These are phyloP conservation scores for Mycena epipterygia DNA, from an alignment of 768 basidiomycete genomes.

Conservation along the genomic window DNA sequence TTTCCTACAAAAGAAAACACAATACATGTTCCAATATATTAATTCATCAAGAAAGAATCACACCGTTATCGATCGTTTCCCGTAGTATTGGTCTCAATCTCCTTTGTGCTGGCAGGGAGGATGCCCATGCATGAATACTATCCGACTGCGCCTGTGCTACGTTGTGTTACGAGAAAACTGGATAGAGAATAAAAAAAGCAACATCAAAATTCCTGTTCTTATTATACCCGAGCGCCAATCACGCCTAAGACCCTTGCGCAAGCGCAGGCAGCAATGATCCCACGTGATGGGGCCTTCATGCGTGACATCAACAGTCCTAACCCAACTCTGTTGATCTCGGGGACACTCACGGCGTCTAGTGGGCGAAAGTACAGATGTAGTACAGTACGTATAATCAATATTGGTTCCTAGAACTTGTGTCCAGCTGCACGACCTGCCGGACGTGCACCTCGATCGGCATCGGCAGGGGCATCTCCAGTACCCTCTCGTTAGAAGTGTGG, in stretches of 20 bases:
- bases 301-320: slow-evolving; percentile 5
- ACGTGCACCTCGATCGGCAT: slow-evolving; percentile 7
- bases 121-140: neutral
- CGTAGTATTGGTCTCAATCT: too few relatives aligned
- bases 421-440: slow-evolving; percentile 2
- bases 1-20: too few relatives aligned
- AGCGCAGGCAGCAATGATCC: slow-evolving; percentile 9
- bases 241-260: slow-evolving; percentile 10
- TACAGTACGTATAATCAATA: slow-evolving; percentile 10
- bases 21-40: too few relatives aligned
- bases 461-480: neutral
- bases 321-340: slow-evolving; percentile 3
- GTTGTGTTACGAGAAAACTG: slow-evolving; percentile 10
- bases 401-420: slow-evolving; percentile 11
- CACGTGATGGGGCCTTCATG: slow-evolving; percentile 4
- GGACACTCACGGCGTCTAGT: slow-evolving; percentile 11
- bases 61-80: too few relatives aligned
- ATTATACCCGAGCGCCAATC: slow-evolving; percentile 4
- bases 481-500: slow-evolving; percentile 5
- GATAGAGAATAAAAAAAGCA: slow-evolving; percentile 10
- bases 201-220: slow-evolving; percentile 15
- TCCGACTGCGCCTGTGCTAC: slow-evolving; percentile 6
- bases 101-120: too few relatives aligned
- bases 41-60: too few relatives aligned
- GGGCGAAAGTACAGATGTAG: slow-evolving; percentile 7